Percentiles rank a stretch among this genome's conserved stretches.
These are phyloP conservation scores for Dictyostelium intermedium DNA, from an alignment of 78 protist genomes.

Conservation along the genomic window DNA sequence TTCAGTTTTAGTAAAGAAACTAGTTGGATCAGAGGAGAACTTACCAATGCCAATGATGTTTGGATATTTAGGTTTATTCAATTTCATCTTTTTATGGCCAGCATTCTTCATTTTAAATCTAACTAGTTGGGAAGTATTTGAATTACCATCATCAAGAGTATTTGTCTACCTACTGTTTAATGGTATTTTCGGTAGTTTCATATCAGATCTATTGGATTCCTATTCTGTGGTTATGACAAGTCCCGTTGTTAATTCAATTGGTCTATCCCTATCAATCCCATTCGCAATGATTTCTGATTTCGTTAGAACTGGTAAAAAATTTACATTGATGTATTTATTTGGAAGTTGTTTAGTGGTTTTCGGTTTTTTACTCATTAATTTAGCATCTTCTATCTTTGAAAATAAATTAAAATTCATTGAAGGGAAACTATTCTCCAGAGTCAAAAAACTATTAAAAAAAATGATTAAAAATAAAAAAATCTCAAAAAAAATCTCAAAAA, in stretches of 20 bases:
- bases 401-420: not conserved
- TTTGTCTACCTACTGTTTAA: slow-evolving; percentile 21
- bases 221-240: slow-evolving; percentile 59
- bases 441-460: not conserved
- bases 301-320: not conserved
- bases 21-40: slow-evolving; percentile 25
- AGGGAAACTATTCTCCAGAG: not conserved
- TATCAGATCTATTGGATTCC: slow-evolving; percentile 53
- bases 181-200: slow-evolving; percentile 67
- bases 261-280: slow-evolving; percentile 63
- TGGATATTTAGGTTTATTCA: slow-evolving; percentile 57
- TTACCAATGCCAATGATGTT: slow-evolving; percentile 74
- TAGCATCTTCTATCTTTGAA: slow-evolving; percentile 24
- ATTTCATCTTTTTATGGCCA: slow-evolving; percentile 55
- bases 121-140: slow-evolving; percentile 20
- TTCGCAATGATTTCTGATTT: slow-evolving; percentile 66
- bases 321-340: slow-evolving; percentile 34
- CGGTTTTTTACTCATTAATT: slow-evolving; percentile 42
- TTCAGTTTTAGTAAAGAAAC: slow-evolving; percentile 43
- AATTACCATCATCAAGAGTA: slow-evolving; percentile 14
- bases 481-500: no score
- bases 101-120: slow-evolving; percentile 22
- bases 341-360: slow-evolving; percentile 18
- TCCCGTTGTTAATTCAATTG: slow-evolving; percentile 54
- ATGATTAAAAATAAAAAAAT: not conserved